Base-by-base conservation (phyloP, 441 rosid species). In the Geranium incanum region DNA sequence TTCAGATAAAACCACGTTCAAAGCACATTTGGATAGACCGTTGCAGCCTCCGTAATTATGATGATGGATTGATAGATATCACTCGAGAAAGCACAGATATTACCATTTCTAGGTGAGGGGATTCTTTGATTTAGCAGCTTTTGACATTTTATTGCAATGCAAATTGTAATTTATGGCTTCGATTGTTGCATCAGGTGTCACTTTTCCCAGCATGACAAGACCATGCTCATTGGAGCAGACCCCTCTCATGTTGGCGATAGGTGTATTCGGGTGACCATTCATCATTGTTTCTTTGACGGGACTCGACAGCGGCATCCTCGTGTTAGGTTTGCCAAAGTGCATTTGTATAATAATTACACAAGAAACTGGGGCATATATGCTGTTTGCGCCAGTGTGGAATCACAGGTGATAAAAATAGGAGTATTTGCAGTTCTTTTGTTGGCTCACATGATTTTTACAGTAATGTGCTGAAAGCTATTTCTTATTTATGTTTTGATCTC, bases 271-370 rank as follows among this genome's bases (percentile, higher is more conserved):
- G 91, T 92, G 68, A 92, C 97, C 41, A 95, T 92, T 74, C 98
- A 95, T 74, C 99, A 90, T 79, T 95, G 98, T 70, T 95, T 95
- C 77, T 95, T 95, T 19, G 90, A 92, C 70, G 95, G 93, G 39
- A 92, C 97, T 37, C 81, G 91, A 23, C 99, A 92, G 76, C 81
- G 92, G 41, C 99, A 95, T 43, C 99, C 99, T 74, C 99, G 98
- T 6, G 88, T 92, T 73, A 85, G 98, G 74, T 95, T 81, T 52
- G 99, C 82, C 4, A 92, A 86, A 82, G 86, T 95, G 18, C 98
- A 92, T 86, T 72, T 95, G 66, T 92, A 82, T 72, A 92, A 95
- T 78, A 95, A 91, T 81, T 92, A 92, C 75, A 90, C 91, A 69
- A 84, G 95, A 80, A 79, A 88, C 77, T 91, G 98, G 98, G 87